phyloP scores from a whole-genome alignment of 441 rosid genomes.

The Eruca vesicaria region DNA sequence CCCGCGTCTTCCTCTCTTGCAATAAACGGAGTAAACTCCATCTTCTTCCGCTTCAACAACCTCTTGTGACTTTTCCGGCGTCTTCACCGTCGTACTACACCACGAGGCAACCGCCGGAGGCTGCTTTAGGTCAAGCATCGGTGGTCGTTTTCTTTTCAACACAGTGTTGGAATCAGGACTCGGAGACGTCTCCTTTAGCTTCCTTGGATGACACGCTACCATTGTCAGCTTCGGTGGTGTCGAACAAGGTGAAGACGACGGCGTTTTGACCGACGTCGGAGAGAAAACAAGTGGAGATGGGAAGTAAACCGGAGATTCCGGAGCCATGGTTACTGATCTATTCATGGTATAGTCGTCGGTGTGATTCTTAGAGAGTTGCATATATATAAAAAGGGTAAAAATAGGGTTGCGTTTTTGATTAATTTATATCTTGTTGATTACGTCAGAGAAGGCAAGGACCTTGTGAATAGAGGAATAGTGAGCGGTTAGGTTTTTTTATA shows the following conservation, averaged over 20 bases:
- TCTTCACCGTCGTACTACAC: conserved; percentile 35
- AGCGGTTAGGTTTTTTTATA: background rate
- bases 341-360: background rate
- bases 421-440: background rate
- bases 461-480: background rate
- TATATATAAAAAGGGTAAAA: background rate
- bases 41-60: conserved; percentile 44
- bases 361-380: background rate
- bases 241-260: background rate
- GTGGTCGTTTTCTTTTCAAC: conserved; percentile 75
- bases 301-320: background rate
- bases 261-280: background rate
- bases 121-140: conserved; percentile 57
- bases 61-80: conserved; percentile 25
- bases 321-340: background rate
- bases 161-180: conserved; percentile 26
- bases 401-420: background rate
- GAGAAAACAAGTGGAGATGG: background rate
- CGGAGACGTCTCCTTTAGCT: conserved; percentile 18
- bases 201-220: conserved; percentile 10
- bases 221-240: background rate
- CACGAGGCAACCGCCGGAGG: conserved; percentile 33
- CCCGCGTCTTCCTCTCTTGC: conserved; percentile 82
- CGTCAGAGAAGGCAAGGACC: background rate
- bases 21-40: conserved; percentile 65